Conservation (phyloP, 2,329 filamentous ascomycete species). For the Chlorencoelia australis region DNA sequence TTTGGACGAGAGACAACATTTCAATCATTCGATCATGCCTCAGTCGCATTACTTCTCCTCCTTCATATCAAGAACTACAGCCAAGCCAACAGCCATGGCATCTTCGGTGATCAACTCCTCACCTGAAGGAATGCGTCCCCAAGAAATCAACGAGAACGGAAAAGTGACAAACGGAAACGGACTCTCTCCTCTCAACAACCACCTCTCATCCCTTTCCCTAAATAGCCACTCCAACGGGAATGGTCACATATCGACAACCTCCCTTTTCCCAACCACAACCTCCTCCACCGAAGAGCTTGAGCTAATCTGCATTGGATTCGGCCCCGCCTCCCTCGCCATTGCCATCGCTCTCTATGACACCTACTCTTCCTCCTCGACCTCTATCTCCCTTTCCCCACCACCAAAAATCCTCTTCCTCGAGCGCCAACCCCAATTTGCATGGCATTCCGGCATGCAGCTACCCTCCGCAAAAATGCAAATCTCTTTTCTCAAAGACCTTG, state of each 20-base stretch:
- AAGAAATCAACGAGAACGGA: slow-evolving; percentile 1
- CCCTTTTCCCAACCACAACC: slow-evolving; percentile 1
- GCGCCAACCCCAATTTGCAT: slow-evolving; percentile 72
- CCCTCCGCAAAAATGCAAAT: slow-evolving; percentile 96
- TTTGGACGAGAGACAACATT: too few relatives aligned
- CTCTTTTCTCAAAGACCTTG: slow-evolving; percentile 92
- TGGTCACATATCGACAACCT: slow-evolving; percentile 3
- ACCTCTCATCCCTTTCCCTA: too few relatives aligned
- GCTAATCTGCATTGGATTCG: slow-evolving; percentile 84
- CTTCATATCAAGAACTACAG: too few relatives aligned
- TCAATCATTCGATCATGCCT: too few relatives aligned
- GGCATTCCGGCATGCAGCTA: slow-evolving; percentile 93
- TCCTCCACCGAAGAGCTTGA: slow-evolving; percentile 58
- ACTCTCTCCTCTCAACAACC: too few relatives aligned
- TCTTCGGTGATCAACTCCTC: slow-evolving; percentile 20
- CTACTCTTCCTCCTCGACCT: slow-evolving; percentile 35
- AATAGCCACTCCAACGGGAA: slow-evolving; percentile 2
- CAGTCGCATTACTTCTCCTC: background rate
- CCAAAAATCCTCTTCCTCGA: slow-evolving; percentile 83
- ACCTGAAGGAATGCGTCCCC: slow-evolving; percentile 2
- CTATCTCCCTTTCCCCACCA: slow-evolving; percentile 27
- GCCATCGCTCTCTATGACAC: slow-evolving; percentile 81
- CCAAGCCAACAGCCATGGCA: slow-evolving; percentile 12
- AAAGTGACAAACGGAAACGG: too few relatives aligned
- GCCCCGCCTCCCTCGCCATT: slow-evolving; percentile 80